phyloP scores from a whole-genome alignment of 2,329 filamentous ascomycete genomes.

The Talaromyces sp. region DNA sequence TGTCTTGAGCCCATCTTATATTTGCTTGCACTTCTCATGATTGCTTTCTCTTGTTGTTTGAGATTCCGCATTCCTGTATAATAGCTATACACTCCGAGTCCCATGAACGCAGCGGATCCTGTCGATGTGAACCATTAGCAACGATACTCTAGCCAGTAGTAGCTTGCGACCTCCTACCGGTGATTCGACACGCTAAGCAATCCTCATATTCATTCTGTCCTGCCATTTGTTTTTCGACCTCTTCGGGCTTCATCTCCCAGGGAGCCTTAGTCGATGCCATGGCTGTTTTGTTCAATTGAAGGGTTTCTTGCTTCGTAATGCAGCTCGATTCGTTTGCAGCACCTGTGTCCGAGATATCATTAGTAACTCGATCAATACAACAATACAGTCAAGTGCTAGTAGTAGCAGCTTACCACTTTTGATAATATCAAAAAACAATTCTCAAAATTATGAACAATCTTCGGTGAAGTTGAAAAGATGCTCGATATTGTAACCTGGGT shows the following conservation, averaged over 20 bases:
- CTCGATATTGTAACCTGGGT: slow-evolving; percentile 3
- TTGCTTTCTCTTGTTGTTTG: slow-evolving; percentile 57
- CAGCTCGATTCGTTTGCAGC: not conserved
- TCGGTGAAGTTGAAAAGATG: not conserved
- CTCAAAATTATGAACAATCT: not conserved
- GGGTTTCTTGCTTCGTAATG: not conserved
- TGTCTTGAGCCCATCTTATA: slow-evolving; percentile 71
- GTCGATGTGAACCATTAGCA: slow-evolving; percentile 10
- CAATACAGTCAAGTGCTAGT: not conserved
- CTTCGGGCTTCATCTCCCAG: slow-evolving; percentile 55
- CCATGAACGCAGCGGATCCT: slow-evolving; percentile 74
- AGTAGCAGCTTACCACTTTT: not conserved
- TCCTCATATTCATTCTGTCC: slow-evolving; percentile 50
- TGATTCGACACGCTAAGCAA: slow-evolving; percentile 67
- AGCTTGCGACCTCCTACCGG: slow-evolving; percentile 55
- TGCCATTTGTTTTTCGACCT: slow-evolving; percentile 56
- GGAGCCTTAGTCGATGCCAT: slow-evolving; percentile 47
- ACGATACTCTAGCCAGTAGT: not conserved
- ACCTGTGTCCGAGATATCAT: not conserved
- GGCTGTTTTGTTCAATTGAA: not conserved
- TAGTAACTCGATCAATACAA: not conserved
- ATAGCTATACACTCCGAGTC: slow-evolving; percentile 74
- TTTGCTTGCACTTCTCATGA: slow-evolving; percentile 65
- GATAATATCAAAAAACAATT: not conserved
- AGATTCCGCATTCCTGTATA: slow-evolving; percentile 70